Percentiles rank a stretch among this genome's conserved stretches.
Evolutionary conservation across 805 yeast species (phyloP).

Genomic region (Cyberlindnera samutprakarnensis): DNA sequence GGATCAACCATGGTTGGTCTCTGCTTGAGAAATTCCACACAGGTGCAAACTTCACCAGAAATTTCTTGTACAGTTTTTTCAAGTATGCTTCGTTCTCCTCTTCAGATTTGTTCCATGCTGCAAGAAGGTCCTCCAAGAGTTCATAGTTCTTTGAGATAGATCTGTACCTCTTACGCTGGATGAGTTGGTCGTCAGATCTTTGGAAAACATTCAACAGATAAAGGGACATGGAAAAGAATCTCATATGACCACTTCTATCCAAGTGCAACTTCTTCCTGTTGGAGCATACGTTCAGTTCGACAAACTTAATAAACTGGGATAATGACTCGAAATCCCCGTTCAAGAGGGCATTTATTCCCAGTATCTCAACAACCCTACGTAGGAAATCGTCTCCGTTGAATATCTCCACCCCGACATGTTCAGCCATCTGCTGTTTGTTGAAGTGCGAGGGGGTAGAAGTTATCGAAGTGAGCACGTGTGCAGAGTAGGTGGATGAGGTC

Average conservation of each 20-base stretch:
- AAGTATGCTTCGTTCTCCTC: conserved; percentile 1
- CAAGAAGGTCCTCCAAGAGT: not conserved
- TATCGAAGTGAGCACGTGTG: conserved; percentile 7
- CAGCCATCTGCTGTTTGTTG: conserved; percentile 15
- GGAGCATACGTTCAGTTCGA: conserved; percentile 16
- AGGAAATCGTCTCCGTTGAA: conserved; percentile 20
- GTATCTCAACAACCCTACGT: conserved; percentile 13
- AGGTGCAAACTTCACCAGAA: conserved; percentile 4
- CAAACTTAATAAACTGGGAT: conserved; percentile 12
- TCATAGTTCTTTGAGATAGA: conserved; percentile 1
- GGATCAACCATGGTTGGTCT: not conserved
- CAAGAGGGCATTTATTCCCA: conserved; percentile 14
- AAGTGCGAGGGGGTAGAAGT: conserved; percentile 12
- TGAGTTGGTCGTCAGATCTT: not conserved
- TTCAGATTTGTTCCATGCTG: not conserved
- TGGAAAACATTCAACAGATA: not conserved
- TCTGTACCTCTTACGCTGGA: not conserved
- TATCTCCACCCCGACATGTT: conserved; percentile 15
- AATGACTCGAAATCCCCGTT: conserved; percentile 13
- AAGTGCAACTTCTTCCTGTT: conserved; percentile 21
- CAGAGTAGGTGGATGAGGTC: conserved; percentile 19
- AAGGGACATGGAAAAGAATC: conserved; percentile 10
- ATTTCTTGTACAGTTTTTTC: conserved; percentile 7
- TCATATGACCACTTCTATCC: conserved; percentile 14
- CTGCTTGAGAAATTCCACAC: not conserved